Conservation (phyloP, 192 early-diverging fungal species). For the Gonapodya prolifera region DNA sequence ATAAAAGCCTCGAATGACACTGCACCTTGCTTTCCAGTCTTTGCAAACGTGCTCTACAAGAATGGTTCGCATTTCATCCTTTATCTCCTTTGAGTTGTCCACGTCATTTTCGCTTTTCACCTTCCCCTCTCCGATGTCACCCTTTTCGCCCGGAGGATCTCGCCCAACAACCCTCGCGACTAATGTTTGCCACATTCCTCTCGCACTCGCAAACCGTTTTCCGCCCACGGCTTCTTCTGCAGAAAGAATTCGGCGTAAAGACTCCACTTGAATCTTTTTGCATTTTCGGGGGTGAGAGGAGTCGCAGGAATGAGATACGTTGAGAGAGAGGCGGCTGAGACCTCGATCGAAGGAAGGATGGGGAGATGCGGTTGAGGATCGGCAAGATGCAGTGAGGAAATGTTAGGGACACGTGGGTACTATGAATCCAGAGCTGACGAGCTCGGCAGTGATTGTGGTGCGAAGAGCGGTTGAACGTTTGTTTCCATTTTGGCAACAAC, state of each 20-base stretch:
- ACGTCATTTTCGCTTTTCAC: constrained; percentile 10
- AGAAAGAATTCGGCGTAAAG: background rate
- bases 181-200: background rate
- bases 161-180: background rate
- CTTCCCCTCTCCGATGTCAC: background rate
- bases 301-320: background rate
- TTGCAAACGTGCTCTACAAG: background rate
- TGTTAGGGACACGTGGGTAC: background rate
- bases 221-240: background rate
- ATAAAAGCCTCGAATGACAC: background rate
- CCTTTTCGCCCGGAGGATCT: background rate
- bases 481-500: too few species aligned
- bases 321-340: background rate
- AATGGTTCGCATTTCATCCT: background rate
- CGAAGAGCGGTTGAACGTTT: background rate
- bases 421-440: too few species aligned
- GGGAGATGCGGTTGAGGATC: background rate
- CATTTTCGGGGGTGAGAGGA: background rate
- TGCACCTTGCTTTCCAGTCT: background rate
- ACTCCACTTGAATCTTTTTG: background rate
- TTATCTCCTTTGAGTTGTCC: constrained; percentile 12
- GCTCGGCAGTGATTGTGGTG: background rate
- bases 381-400: background rate
- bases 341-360: background rate
- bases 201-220: background rate